Conservation (phyloP, 108 stramenopile species). For the Seminavis robusta region DNA sequence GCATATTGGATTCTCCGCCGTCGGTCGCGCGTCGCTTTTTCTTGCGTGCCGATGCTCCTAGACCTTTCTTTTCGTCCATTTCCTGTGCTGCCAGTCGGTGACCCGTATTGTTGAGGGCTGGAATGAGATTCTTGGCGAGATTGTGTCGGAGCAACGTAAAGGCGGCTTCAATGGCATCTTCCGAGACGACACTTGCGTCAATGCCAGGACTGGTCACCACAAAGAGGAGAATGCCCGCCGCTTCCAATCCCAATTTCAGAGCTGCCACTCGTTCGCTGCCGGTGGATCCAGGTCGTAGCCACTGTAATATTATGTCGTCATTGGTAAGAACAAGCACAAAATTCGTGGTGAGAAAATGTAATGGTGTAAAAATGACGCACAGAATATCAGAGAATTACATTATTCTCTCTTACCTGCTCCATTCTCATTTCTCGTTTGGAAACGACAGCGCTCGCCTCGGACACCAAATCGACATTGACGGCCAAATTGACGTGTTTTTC, state of each 20-base stretch:
- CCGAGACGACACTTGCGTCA: constrained; percentile 74
- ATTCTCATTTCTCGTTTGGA: no score
- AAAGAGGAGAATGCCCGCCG: constrained; percentile 67
- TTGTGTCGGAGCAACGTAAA: constrained; percentile 76
- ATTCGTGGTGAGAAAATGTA: no score
- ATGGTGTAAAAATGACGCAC: no score
- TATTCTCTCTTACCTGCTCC: constrained; percentile 1
- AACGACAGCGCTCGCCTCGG: no score
- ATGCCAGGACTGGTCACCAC: constrained; percentile 76
- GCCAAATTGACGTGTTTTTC: constrained; percentile 39
- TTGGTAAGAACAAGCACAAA: no score
- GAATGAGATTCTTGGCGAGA: constrained; percentile 65
- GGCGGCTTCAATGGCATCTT: constrained; percentile 79
- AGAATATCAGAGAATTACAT: constrained; percentile 12
- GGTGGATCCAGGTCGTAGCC: no score
- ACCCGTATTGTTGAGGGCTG: constrained; percentile 63
- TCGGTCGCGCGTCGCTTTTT: constrained; percentile 23
- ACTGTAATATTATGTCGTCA: no score
- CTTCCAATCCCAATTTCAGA: constrained; percentile 71
- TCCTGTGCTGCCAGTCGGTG: constrained; percentile 38
- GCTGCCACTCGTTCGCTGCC: no score
- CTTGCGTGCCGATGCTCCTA: constrained; percentile 16
- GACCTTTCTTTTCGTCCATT: constrained; percentile 3
- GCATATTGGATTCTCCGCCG: constrained; percentile 12
- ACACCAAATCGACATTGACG: constrained; percentile 38